These are phyloP conservation scores for Phallus indusiatus DNA, from an alignment of 768 basidiomycete genomes.

Conservation along the genomic window DNA sequence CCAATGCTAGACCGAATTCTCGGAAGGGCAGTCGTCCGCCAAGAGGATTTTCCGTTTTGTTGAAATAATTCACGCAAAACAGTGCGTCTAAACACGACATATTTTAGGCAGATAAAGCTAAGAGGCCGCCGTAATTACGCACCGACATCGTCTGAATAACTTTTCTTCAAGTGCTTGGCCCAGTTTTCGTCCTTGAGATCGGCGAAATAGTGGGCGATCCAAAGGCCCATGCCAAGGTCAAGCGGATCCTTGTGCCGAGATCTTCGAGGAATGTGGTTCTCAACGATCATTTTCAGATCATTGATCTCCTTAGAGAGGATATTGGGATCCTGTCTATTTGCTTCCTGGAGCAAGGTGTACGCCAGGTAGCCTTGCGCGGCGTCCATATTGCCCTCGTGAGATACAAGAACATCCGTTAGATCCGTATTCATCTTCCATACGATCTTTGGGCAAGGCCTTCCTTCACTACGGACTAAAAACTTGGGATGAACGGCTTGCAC, in stretches of 20 bases:
- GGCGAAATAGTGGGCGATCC: constrained; percentile 20
- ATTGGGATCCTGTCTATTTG: constrained; percentile 5
- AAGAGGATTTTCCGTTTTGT: constrained; percentile 11
- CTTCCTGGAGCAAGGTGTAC: constrained; percentile 17
- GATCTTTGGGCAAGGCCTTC: constrained; percentile 16
- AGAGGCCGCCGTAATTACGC: neutral
- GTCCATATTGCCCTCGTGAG: constrained; percentile 22
- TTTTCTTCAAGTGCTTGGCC: constrained; percentile 16
- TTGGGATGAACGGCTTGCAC: constrained; percentile 21
- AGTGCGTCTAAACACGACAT: neutral
- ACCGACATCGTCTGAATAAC: constrained; percentile 15
- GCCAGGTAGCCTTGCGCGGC: constrained; percentile 22
- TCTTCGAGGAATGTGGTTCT: constrained; percentile 15
- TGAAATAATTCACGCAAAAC: constrained; percentile 16
- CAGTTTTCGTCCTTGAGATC: constrained; percentile 14
- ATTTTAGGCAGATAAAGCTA: neutral
- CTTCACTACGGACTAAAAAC: constrained; percentile 16
- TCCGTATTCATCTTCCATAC: constrained; percentile 23
- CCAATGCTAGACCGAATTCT: constrained; percentile 20
- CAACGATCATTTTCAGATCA: constrained; percentile 19
- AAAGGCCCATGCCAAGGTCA: constrained; percentile 23
- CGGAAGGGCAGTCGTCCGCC: constrained; percentile 20
- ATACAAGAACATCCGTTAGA: constrained; percentile 17
- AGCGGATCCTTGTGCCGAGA: constrained; percentile 19
- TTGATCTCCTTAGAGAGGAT: constrained; percentile 16